A percentile compares a stretch with the other conserved stretches of the same genome.
Conservation (phyloP, 106 monocot species). For the Apostasia ramifera region DNA sequence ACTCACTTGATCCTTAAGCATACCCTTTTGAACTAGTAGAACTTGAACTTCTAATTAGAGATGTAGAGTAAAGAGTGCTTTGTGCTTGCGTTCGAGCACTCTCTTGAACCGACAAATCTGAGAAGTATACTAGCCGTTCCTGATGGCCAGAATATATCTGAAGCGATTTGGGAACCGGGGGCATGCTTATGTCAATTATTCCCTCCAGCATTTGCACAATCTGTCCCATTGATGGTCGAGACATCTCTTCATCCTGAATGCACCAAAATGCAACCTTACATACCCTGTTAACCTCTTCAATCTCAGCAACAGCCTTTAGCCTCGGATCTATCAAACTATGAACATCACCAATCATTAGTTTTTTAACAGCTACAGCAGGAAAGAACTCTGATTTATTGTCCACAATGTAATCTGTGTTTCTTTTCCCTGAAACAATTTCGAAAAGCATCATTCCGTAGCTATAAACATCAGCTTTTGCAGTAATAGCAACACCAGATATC, state of each 20-base stretch:
- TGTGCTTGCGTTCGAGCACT: no score
- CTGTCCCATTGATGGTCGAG: conserved; percentile 1
- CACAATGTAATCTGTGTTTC: not conserved
- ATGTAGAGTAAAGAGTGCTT: no score
- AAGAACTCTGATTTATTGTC: conserved; percentile 1
- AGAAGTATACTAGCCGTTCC: no score
- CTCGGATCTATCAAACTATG: not conserved
- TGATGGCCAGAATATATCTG: not conserved
- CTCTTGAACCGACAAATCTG: no score
- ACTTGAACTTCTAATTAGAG: no score
- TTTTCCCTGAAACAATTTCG: conserved; percentile 8
- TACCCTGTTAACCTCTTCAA: not conserved
- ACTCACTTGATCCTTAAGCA: no score
- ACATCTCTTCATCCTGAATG: conserved; percentile 1
- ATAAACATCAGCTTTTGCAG: conserved; percentile 9
- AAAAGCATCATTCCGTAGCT: conserved; percentile 13
- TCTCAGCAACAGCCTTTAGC: not conserved
- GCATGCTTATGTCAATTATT: not conserved
- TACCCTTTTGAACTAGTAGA: no score
- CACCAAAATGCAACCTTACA: conserved; percentile 4
- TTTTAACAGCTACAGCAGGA: conserved; percentile 6
- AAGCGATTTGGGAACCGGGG: conserved; percentile 1
- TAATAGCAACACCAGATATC: conserved; percentile 5
- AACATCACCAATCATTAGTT: not conserved
- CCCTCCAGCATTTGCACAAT: conserved; percentile 5